Conservation (phyloP, 1,139 yeast species). For the Candida dubliniensis region DNA sequence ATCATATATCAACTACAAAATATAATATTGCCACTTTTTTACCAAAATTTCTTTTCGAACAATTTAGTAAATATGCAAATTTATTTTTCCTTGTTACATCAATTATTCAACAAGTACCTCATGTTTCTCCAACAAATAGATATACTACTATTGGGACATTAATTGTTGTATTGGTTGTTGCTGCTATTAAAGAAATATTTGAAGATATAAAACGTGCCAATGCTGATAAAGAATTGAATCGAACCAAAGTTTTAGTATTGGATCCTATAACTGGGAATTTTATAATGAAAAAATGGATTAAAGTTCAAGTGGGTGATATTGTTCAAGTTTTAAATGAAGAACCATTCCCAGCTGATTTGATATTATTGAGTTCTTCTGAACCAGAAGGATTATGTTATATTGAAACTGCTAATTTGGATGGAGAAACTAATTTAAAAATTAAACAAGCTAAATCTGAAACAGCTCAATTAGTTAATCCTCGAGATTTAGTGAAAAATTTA, state of each 20-base stretch:
- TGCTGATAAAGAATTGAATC: slow-evolving; percentile 88
- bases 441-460: slow-evolving; percentile 87
- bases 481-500: slow-evolving; percentile 48
- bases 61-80: slow-evolving; percentile 95
- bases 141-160: slow-evolving; percentile 94
- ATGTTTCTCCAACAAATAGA: slow-evolving; percentile 93
- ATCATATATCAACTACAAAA: slow-evolving; percentile 95
- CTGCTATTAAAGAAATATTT: slow-evolving; percentile 86
- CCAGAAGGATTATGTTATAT: slow-evolving; percentile 98
- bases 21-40: slow-evolving; percentile 90
- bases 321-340: slow-evolving; percentile 84
- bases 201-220: slow-evolving; percentile 88
- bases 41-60: slow-evolving; percentile 94
- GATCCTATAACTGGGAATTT: slow-evolving; percentile 63
- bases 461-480: slow-evolving; percentile 66
- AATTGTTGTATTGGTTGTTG: slow-evolving; percentile 77
- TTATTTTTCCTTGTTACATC: slow-evolving; percentile 92
- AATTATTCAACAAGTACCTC: slow-evolving; percentile 93
- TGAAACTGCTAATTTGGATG: slow-evolving; percentile 96
- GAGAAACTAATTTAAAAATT: slow-evolving; percentile 94
- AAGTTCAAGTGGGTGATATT: slow-evolving; percentile 88
- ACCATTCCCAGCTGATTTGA: slow-evolving; percentile 90
- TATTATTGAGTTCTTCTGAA: slow-evolving; percentile 85
- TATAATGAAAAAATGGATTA: slow-evolving; percentile 74
- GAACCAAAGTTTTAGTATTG: slow-evolving; percentile 71